Evolutionary conservation across 108 stramenopile genomes (phyloP).

Genomic region (Cylindrotheca closterium): DNA sequence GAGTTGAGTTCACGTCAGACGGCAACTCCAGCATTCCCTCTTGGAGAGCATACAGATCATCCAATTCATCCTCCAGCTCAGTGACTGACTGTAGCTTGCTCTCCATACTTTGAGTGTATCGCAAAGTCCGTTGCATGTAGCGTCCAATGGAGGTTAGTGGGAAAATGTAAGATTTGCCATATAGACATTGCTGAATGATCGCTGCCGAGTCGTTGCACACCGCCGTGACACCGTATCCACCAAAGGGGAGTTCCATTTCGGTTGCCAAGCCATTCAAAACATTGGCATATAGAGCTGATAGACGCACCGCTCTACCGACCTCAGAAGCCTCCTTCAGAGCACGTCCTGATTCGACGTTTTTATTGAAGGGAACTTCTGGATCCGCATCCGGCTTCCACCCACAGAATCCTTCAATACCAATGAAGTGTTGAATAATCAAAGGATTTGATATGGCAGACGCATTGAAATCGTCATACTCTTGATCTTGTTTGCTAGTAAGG

Average conservation of each 20-base stretch:
- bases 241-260: conserved; percentile 50
- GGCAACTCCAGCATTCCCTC: conserved; percentile 18
- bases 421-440: conserved; percentile 42
- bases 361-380: conserved; percentile 53
- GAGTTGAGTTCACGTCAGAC: conserved; percentile 29
- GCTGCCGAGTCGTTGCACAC: conserved; percentile 66
- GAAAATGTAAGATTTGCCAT: conserved; percentile 43
- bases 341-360: conserved; percentile 20
- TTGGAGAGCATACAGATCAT: conserved; percentile 9
- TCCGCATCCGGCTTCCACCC: conserved; percentile 67
- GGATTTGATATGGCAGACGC: too few relatives aligned
- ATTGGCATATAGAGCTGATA: conserved; percentile 40
- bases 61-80: not conserved
- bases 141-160: conserved; percentile 52
- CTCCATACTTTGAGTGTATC: conserved; percentile 12
- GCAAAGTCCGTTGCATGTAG: conserved; percentile 39
- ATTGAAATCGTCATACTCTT: conserved; percentile 12
- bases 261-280: conserved; percentile 46
- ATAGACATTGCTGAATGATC: conserved; percentile 42
- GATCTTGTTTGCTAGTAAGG: conserved; percentile 14
- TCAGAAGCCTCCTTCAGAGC: too few relatives aligned
- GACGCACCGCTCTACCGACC: conserved; percentile 41
- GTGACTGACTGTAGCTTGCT: not conserved
- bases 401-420: conserved; percentile 47
- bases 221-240: conserved; percentile 59